These are phyloP conservation scores for Dichomitus squalens DNA, from an alignment of 1,284 basidiomycete species.

Conservation along the genomic window DNA sequence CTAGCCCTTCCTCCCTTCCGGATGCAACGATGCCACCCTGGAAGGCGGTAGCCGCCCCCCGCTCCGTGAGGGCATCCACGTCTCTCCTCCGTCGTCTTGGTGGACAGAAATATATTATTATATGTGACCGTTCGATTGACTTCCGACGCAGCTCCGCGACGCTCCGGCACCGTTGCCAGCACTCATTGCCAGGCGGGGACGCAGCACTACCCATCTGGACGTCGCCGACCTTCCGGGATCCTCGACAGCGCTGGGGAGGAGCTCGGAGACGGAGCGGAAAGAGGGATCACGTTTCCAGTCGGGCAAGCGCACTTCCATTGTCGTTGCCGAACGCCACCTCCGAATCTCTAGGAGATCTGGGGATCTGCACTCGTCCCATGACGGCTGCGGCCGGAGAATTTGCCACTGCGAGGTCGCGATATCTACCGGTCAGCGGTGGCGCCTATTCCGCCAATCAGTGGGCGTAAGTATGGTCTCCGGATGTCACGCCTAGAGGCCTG, in stretches of 20 bases:
- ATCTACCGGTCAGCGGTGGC: neutral
- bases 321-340: neutral
- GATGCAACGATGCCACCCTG: too few relatives aligned
- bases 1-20: neutral
- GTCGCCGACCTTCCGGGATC: neutral
- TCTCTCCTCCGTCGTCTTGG: too few relatives aligned
- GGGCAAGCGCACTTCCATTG: neutral
- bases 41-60: too few relatives aligned
- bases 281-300: too few relatives aligned
- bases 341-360: neutral
- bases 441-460: neutral
- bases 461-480: neutral
- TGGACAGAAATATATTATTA: neutral
- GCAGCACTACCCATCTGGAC: neutral
- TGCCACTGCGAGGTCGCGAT: neutral
- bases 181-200: neutral
- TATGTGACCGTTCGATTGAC: neutral
- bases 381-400: conserved; percentile 7
- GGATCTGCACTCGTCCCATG: conserved; percentile 16
- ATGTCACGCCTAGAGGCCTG: neutral
- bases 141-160: conserved; percentile 19
- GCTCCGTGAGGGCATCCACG: too few relatives aligned
- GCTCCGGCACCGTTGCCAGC: conserved; percentile 1
- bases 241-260: neutral
- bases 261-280: neutral